Evolutionary conservation across 2,329 filamentous ascomycete species (phyloP), one percentile per base, ranked within the genome.

Genomic region (Pseudofabraea citricarpa): DNA sequence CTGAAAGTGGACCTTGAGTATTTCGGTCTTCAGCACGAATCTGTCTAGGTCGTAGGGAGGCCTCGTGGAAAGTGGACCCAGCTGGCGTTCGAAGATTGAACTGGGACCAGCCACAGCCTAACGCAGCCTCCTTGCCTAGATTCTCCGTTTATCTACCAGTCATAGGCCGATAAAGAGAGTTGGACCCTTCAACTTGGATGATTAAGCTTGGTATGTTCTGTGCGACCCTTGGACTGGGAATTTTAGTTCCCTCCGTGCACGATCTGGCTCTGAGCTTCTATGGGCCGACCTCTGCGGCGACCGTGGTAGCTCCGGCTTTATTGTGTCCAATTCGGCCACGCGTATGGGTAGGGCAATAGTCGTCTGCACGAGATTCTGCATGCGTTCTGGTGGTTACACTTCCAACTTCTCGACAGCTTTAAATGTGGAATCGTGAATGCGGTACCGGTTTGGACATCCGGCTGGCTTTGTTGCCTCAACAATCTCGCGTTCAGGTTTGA

Each of bases 1-100:
- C 8, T 21, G 19, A 24, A 37, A 37, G 35, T 37, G 35, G 35
- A 37, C 35, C 35, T 21, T 37, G 35, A 37, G 6, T 20, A 21
- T n/a, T 22, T n/a, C 18, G 15, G 19, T 21, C 19, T 18, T 15
- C 19, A 32, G 5, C n/a, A 18, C 15, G 29, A 16, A n/a, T n/a
- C n/a, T n/a, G n/a, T n/a, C 29, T 32, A 32, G 29, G n/a, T 18
- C 19, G 15, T 27, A 27, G 8, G 13, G 4, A 32, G 29, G 29
- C 29, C 29, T 32, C 29, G 29, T 32, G 29, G 29, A 32, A 32
- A 32, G 29, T n/a, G 29, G 29, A n/a, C 15, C 19, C 29, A 18
- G 29, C 29, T 18, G 29, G 19, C 29, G 29, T 15, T 32, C 13
- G n/a, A n/a, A n/a, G n/a, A n/a, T n/a, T n/a, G 29, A 32, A 32